Percentiles rank a stretch among this genome's conserved stretches.
Conservation (phyloP, 2,329 filamentous ascomycete genomes). For the Trichoderma asperellum region DNA sequence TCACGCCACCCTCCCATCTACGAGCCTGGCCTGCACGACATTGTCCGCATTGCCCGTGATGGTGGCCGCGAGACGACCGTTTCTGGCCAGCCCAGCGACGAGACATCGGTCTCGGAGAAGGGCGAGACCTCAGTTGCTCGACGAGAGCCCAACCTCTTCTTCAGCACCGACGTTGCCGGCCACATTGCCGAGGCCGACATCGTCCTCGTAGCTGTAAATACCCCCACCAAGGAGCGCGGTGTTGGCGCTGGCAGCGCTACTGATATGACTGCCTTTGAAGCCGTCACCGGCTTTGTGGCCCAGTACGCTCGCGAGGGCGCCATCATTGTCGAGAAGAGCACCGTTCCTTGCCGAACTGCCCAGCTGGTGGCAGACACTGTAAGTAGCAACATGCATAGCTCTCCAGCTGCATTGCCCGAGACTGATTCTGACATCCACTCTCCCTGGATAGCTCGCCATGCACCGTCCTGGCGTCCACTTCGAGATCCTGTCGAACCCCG, state of each 20-base stretch:
- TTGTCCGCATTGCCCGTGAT: conserved; percentile 68
- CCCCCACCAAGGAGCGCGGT: conserved; percentile 74
- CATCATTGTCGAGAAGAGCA: conserved; percentile 82
- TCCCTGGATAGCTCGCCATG: conserved; percentile 51
- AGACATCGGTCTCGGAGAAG: conserved; percentile 34
- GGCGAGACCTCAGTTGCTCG: conserved; percentile 43
- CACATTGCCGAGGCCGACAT: conserved; percentile 70
- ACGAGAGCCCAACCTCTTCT: conserved; percentile 69
- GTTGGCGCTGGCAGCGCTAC: conserved; percentile 71
- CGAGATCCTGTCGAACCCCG: conserved; percentile 79
- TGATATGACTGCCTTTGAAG: conserved; percentile 73
- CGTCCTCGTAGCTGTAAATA: conserved; percentile 77
- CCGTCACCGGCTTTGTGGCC: conserved; percentile 69
- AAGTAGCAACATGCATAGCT: conserved; percentile 36
- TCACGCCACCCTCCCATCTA: conserved; percentile 74
- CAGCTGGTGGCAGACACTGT: conserved; percentile 71
- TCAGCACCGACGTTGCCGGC: conserved; percentile 67
- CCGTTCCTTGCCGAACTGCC: conserved; percentile 75
- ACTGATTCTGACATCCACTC: background rate
- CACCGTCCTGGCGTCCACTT: conserved; percentile 68
- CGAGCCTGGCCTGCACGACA: conserved; percentile 71
- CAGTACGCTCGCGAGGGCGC: conserved; percentile 66
- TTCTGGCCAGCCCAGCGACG: conserved; percentile 43
- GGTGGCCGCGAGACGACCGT: conserved; percentile 53
- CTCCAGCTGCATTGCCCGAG: background rate